Evolutionary conservation across 768 basidiomycete genomes (phyloP).

Genomic region (Collybia sp.): DNA sequence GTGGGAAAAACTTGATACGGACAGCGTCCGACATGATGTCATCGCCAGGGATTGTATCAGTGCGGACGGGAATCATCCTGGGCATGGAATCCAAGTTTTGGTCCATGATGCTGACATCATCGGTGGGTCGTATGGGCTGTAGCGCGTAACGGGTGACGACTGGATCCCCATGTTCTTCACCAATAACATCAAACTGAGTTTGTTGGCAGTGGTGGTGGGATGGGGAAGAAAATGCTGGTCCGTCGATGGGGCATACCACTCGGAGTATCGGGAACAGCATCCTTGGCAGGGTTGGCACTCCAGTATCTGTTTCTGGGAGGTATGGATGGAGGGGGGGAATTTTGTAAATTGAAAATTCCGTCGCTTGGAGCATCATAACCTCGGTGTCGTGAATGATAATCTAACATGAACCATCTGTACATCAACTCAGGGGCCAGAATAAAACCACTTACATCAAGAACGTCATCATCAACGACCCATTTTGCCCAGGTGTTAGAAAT

Average conservation of each 20-base stretch:
- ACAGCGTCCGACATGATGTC: background rate
- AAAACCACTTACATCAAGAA: constrained; percentile 7
- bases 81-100: background rate
- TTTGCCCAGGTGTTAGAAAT: constrained; percentile 7
- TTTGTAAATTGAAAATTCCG: constrained; percentile 5
- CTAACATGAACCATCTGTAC: background rate
- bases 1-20: background rate
- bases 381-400: constrained; percentile 4
- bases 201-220: background rate
- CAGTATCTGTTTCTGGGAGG: background rate
- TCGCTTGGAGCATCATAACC: constrained; percentile 3
- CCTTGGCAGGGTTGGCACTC: background rate
- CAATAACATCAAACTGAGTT: background rate
- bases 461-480: constrained; percentile 9
- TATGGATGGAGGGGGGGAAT: constrained; percentile 6
- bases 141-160: background rate
- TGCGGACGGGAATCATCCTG: background rate
- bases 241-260: background rate
- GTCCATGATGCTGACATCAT: background rate
- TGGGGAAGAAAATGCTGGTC: background rate
- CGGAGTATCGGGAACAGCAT: background rate
- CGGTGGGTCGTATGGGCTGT: background rate
- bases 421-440: background rate
- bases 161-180: background rate
- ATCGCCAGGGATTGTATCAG: background rate